These are phyloP conservation scores for Geotrichum siamense DNA, from an alignment of 1,139 yeast species.

Conservation along the genomic window DNA sequence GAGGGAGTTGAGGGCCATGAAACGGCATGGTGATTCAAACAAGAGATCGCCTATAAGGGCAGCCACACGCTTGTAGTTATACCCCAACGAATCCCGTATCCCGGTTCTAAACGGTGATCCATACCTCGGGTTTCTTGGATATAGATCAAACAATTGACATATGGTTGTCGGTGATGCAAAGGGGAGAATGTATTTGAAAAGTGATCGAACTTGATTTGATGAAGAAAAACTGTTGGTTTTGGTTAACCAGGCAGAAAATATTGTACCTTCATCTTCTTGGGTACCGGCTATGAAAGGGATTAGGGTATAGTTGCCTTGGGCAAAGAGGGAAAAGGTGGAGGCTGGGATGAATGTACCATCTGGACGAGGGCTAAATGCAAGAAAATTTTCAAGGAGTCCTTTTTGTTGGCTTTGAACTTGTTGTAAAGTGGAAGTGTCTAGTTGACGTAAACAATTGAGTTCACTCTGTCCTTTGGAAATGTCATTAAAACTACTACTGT, in stretches of 20 bases:
- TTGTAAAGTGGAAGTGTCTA: constrained; percentile 13
- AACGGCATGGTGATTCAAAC: constrained; percentile 23
- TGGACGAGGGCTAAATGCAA: constrained; percentile 21
- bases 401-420: neutral
- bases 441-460: constrained; percentile 20
- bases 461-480: constrained; percentile 17
- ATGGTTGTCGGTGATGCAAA: neutral
- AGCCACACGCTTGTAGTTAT: constrained; percentile 22
- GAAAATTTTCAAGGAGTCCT: constrained; percentile 15
- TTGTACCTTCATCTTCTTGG: constrained; percentile 25
- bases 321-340: constrained; percentile 15
- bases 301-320: constrained; percentile 18
- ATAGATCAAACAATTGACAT: constrained; percentile 1
- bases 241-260: constrained; percentile 15
- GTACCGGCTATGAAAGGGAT: constrained; percentile 24
- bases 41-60: constrained; percentile 21
- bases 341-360: constrained; percentile 20
- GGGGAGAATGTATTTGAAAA: constrained; percentile 1
- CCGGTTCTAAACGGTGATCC: constrained; percentile 26
- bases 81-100: constrained; percentile 11
- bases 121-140: constrained; percentile 18
- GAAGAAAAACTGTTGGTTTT: constrained; percentile 2
- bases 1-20: constrained; percentile 7
- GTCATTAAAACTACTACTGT: too few species aligned
- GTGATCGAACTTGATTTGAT: neutral